Evolutionary conservation across 2,329 filamentous ascomycete species (phyloP).

Genomic region (Neopestalotiopsis clavispora): DNA sequence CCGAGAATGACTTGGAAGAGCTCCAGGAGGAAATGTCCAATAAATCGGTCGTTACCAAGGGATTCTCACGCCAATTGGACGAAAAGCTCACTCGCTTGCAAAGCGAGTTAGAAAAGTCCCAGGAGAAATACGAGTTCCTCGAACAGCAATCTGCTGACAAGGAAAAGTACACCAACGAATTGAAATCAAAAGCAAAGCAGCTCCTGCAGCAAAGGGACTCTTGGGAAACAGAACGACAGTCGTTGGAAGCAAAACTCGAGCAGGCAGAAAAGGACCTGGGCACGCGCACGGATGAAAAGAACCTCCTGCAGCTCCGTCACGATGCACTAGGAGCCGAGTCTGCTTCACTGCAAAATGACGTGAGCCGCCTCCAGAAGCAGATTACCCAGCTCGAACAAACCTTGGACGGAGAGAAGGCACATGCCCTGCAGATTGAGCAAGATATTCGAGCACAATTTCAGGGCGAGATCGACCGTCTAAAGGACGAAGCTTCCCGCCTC

Average conservation of each 20-base stretch:
- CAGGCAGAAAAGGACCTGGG: conserved; percentile 64
- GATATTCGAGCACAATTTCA: conserved; percentile 60
- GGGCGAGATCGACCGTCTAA: conserved; percentile 56
- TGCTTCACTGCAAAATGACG: conserved; percentile 67
- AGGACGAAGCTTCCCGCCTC: conserved; percentile 61
- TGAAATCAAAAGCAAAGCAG: conserved; percentile 50
- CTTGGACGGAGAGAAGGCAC: conserved; percentile 59
- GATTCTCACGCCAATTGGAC: conserved; percentile 75
- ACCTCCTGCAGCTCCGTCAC: conserved; percentile 70
- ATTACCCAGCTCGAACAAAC: conserved; percentile 53
- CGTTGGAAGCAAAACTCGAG: conserved; percentile 56
- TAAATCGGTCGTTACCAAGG: conserved; percentile 78
- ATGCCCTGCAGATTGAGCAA: conserved; percentile 64
- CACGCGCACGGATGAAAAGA: conserved; percentile 67
- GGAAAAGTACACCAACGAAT: conserved; percentile 50
- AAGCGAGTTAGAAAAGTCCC: conserved; percentile 62
- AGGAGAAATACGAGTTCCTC: conserved; percentile 54
- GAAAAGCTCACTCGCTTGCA: conserved; percentile 72
- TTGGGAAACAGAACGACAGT: conserved; percentile 41
- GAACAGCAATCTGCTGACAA: conserved; percentile 55
- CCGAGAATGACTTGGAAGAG: conserved; percentile 65
- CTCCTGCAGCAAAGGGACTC: conserved; percentile 48
- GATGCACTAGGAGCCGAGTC: conserved; percentile 71
- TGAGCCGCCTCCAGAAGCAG: conserved; percentile 54
- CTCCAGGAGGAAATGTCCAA: conserved; percentile 79